phyloP scores from a whole-genome alignment of 768 basidiomycete genomes.

The Wakefieldia striispora region DNA sequence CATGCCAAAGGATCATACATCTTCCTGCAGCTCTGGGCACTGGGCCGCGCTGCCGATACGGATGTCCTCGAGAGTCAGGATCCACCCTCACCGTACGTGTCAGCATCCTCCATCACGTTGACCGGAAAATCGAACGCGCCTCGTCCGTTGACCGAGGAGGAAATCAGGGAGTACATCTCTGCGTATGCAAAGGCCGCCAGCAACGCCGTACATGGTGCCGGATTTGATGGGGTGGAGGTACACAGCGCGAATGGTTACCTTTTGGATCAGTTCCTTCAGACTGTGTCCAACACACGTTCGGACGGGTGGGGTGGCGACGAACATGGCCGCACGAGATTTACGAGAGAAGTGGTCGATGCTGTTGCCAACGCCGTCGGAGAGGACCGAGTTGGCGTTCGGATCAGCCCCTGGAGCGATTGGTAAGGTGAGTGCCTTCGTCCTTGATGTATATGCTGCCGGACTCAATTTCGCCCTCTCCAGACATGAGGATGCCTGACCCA shows the following conservation, averaged over 20 bases:
- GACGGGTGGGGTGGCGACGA: too few species aligned
- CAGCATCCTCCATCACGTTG: conserved; percentile 32
- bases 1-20: too few species aligned
- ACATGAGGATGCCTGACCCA: conserved; percentile 41
- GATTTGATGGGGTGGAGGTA: too few species aligned
- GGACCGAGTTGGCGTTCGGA: too few species aligned
- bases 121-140: conserved; percentile 12
- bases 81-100: conserved; percentile 20
- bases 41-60: neutral
- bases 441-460: neutral
- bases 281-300: too few species aligned
- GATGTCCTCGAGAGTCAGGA: neutral
- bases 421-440: conserved; percentile 33
- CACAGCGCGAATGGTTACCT: too few species aligned
- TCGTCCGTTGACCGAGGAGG: conserved; percentile 23
- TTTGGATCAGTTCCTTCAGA: too few species aligned
- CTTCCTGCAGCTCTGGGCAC: too few species aligned
- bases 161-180: conserved; percentile 33
- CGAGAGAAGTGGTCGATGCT: too few species aligned
- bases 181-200: conserved; percentile 32
- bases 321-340: too few species aligned
- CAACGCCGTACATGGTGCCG: conserved; percentile 33
- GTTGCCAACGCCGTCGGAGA: too few species aligned
- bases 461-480: conserved; percentile 19
- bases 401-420: conserved; percentile 48